A percentile compares a stretch with the other conserved stretches of the same genome.
Conservation (phyloP, 1,139 yeast genomes). For the Pichia norvegensis region DNA sequence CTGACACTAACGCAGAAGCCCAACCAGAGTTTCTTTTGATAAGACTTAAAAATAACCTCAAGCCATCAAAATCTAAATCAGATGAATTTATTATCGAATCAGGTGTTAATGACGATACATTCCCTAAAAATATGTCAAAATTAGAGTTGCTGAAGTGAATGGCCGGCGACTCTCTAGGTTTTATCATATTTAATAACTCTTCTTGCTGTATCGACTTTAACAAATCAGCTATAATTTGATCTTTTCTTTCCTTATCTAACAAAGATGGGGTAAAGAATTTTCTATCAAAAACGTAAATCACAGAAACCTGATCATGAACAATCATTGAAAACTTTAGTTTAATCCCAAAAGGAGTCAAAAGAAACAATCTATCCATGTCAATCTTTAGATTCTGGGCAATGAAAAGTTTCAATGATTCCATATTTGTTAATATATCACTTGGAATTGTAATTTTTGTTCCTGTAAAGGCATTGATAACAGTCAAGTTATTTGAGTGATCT, state of each 20-base stretch:
- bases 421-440: conserved; percentile 30
- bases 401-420: conserved; percentile 42
- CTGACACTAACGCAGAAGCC: conserved; percentile 44
- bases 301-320: conserved; percentile 30
- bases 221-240: conserved; percentile 14
- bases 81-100: conserved; percentile 18
- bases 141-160: conserved; percentile 16
- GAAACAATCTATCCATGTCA: conserved; percentile 41
- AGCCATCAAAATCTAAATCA: conserved; percentile 23
- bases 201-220: conserved; percentile 20
- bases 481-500: conserved; percentile 11
- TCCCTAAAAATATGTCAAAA: conserved; percentile 14
- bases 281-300: conserved; percentile 55
- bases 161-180: conserved; percentile 40
- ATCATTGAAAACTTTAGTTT: conserved; percentile 47
- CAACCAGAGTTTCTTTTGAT: conserved; percentile 44
- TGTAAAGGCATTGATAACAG: conserved; percentile 36
- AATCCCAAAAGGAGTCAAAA: conserved; percentile 60
- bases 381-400: conserved; percentile 36
- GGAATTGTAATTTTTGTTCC: conserved; percentile 31
- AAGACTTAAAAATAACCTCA: conserved; percentile 28
- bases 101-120: conserved; percentile 14
- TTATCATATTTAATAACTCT: conserved; percentile 30
- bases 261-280: conserved; percentile 35
- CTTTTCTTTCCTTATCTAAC: conserved; percentile 11